These are phyloP conservation scores for Stephanodiscus triporus DNA, from an alignment of 108 stramenopile species.

Conservation along the genomic window DNA sequence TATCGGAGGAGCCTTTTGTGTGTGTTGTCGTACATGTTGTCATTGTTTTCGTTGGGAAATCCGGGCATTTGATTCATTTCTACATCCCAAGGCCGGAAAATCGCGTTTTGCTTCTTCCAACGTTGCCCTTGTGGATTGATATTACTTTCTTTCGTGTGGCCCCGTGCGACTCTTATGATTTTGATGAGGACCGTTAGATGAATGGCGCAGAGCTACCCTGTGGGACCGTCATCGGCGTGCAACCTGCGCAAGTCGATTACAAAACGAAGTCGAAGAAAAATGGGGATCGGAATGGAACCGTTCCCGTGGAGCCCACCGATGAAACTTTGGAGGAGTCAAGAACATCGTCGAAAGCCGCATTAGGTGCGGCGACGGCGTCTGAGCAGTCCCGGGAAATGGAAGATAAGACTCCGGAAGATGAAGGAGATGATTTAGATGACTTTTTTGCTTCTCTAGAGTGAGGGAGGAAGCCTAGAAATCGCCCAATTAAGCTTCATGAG, in stretches of 20 bases:
- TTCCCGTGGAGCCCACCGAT: neutral
- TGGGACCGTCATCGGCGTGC: conserved; percentile 56
- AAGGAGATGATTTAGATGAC: conserved; percentile 67
- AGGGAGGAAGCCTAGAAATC: neutral
- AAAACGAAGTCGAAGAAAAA: conserved; percentile 15
- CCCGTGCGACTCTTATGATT: neutral
- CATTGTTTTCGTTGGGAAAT: neutral
- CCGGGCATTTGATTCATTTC: too few species aligned
- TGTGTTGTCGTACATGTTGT: neutral
- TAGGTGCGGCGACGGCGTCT: neutral
- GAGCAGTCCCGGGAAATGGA: conserved; percentile 5
- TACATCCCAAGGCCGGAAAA: neutral
- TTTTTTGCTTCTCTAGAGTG: conserved; percentile 68
- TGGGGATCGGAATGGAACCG: neutral
- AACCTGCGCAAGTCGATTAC: conserved; percentile 65
- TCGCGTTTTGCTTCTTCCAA: neutral
- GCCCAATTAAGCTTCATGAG: neutral
- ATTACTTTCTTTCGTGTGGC: neutral
- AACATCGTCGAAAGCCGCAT: neutral
- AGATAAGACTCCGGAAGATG: conserved; percentile 17
- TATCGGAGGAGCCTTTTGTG: neutral
- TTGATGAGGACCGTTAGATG: conserved; percentile 40
- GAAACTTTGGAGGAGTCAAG: neutral
- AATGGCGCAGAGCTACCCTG: conserved; percentile 71
- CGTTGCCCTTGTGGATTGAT: neutral